Evolutionary conservation across 371 early-diverging fungal genomes (phyloP).

Genomic region (Rhizomucor miehei): DNA sequence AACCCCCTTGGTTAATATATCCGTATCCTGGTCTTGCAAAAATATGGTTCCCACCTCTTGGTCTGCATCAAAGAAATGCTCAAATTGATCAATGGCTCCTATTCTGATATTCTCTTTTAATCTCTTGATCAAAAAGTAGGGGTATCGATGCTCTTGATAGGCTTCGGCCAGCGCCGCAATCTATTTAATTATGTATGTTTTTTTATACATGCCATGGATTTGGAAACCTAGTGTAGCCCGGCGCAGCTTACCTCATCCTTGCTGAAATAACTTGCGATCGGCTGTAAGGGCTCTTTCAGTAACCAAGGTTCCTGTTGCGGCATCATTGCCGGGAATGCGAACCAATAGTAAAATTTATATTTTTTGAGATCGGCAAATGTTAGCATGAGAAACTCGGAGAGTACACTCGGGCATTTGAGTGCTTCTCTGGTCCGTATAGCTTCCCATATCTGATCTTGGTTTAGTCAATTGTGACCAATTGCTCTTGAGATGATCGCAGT

Average conservation of each 20-base stretch:
- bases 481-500: background rate
- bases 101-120: too few relatives aligned
- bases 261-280: constrained; percentile 20
- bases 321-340: constrained; percentile 83
- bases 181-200: constrained; percentile 1
- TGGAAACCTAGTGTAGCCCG: background rate
- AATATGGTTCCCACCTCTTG: too few relatives aligned
- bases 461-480: background rate
- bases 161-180: constrained; percentile 6
- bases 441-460: constrained; percentile 55
- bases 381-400: constrained; percentile 70
- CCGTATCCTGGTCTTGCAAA: too few relatives aligned
- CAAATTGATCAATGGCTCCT: too few relatives aligned
- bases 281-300: background rate
- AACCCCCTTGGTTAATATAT: background rate
- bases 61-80: too few relatives aligned
- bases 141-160: constrained; percentile 5
- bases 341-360: constrained; percentile 92
- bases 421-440: constrained; percentile 69
- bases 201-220: background rate
- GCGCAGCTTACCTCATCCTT: constrained; percentile 17
- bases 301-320: constrained; percentile 35
- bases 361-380: constrained; percentile 93
- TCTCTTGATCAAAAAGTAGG: constrained; percentile 9
- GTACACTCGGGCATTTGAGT: constrained; percentile 51